Base-by-base conservation (phyloP, 306 rosid species). In the Oemleria cerasiformis region DNA sequence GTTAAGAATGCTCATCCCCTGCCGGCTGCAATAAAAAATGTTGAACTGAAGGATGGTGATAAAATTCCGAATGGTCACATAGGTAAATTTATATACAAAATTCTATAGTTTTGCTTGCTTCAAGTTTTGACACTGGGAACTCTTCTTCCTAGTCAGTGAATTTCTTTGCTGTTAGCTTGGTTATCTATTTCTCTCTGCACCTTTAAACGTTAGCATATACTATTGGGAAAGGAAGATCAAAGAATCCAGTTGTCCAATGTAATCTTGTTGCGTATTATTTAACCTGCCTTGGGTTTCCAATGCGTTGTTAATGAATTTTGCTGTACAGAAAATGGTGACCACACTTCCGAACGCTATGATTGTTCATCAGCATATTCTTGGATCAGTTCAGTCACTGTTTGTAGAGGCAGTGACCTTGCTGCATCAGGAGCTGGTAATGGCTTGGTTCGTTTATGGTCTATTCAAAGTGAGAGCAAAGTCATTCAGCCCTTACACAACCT, bases 371-470 rank as follows among this genome's bases (percentile, higher is more conserved):
- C 83, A 61, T 68, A 67, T 67, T 91, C 96, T 15, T 94, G 99
- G 97, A 90, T 94, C 73, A 86, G 95, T 82, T 89, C 96, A 8
- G 83, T 91, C 48, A 54, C 84, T 38, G 88, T 85, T 68, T 94
- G 99, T 80, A 78, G 91, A 72, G 86, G 85, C 76, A 91, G 96
- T 73, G 99, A 94, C 72, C 92, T 94, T 77, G 96, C 91, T 44
- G 99, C 95, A 72, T 89, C 97, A 61, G 97, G 96, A 55, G 99
- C 97, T n/a, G 97, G 96, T 54, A 87, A 89, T 54, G 99, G 99
- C 39, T 87, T 68, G 39, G 91, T 94, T 73, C 86, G 87, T 70
- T 76, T 94, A 71, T 94, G 96, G 97, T 75, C 84, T 78, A 21
- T 89, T 74, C 83, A 75, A 67, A 87, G 83, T 74, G 99, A 94